Evolutionary conservation across 345 rosid genomes (phyloP), one percentile per base, ranked within the genome.

Genomic region (Gossypium ekmanianum): DNA sequence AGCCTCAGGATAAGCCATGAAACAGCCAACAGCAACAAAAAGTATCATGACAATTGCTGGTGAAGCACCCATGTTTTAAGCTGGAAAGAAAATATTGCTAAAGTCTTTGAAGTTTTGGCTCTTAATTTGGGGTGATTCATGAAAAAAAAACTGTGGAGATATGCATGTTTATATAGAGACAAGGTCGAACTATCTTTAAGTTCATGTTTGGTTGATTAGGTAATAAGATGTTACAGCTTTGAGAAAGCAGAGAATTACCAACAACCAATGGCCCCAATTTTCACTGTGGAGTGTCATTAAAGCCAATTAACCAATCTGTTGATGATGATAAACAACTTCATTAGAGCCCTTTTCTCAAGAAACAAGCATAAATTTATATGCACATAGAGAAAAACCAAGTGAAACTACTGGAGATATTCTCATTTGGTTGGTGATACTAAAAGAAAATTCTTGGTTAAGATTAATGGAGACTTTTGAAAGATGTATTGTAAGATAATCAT

Each of bases 241-340:
- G 61, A 72, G 72, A 58, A 47, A 51, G 66, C 74, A 64, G 71
- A 43, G 55, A 65, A 70, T 78, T 29, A 18, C 61, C 27, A 82
- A 80, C 67, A 63, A 80, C 70, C 77, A 71, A 29, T 77, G 77
- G 82, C 48, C 79, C 10, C 84, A 77, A 55, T 58, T 11, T 74
- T 74, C 57, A 71, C 74, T 58, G 62, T 86, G 43, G 86, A 84
- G 91, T 84, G 72, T 59, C 77, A 81, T 71, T 72, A 64, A 86
- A 88, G 88, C 65, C 79, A 54, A 54, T 82, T 45, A 48, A 72
- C 68, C 41, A 34, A 13, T 11, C 13, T 50, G 4, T 34, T 34
- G 41, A 34, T 34, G 54, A 11, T 11, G 54, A 50, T 2, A 1
- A 48, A 34, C 3, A 45, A 45, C 12, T 45, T 45, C 50, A 45